Percentiles rank a stretch among this genome's conserved stretches.
phyloP scores from a whole-genome alignment of 768 basidiomycete genomes.

The Mycena polygramma region DNA sequence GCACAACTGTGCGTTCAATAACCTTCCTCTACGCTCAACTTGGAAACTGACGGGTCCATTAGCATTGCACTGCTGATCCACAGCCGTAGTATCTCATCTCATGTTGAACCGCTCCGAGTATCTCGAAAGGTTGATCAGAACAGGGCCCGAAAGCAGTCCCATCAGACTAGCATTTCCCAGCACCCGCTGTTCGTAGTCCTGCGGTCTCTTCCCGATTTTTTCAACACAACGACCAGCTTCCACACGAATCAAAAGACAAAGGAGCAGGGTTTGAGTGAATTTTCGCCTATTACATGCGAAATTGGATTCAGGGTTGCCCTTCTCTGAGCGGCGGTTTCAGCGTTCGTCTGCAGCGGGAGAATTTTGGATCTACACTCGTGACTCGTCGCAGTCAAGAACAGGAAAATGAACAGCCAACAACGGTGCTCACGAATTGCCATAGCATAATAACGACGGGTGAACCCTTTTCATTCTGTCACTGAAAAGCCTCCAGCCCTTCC shows the following conservation, averaged over 20 bases:
- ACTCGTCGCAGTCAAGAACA: neutral
- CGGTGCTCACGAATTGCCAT: conserved; percentile 7
- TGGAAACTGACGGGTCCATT: too few species aligned
- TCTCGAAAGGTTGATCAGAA: conserved; percentile 5
- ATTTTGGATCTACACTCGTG: conserved; percentile 12
- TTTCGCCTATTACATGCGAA: conserved; percentile 6
- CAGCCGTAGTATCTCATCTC: too few species aligned
- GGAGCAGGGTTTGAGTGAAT: conserved; percentile 4
- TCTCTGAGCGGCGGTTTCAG: neutral
- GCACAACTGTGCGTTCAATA: too few species aligned
- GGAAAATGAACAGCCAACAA: neutral
- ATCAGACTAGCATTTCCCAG: conserved; percentile 9
- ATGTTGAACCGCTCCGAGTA: neutral
- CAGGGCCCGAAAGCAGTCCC: conserved; percentile 2
- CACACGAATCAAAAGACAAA: conserved; percentile 2
- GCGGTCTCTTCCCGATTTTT: conserved; percentile 3
- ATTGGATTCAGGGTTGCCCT: neutral
- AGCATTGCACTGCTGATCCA: neutral
- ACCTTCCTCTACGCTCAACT: too few species aligned
- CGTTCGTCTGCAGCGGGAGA: neutral
- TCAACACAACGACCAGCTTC: conserved; percentile 7
- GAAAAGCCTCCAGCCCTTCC: conserved; percentile 6
- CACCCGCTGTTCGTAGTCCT: conserved; percentile 3
- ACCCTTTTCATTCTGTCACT: too few species aligned
- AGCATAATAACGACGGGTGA: conserved; percentile 2